These are phyloP conservation scores for Yamadazyma atmosphaerica DNA, from an alignment of 1,139 yeast genomes.

Conservation along the genomic window DNA sequence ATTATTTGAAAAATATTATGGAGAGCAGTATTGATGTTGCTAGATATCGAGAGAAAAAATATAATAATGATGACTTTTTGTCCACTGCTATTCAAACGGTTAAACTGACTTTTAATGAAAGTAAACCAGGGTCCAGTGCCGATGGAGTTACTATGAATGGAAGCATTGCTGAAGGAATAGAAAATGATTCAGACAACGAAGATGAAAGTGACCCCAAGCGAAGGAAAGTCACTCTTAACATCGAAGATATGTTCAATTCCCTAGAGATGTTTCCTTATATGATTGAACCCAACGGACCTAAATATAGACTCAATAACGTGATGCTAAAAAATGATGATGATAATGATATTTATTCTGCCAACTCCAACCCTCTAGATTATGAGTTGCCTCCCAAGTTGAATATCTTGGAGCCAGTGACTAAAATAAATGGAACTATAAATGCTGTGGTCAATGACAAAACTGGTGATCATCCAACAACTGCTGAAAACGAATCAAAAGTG, in stretches of 20 bases:
- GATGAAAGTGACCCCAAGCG: constrained; percentile 20
- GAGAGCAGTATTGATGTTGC: constrained; percentile 77
- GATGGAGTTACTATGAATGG: constrained; percentile 5
- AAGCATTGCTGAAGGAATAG: neutral
- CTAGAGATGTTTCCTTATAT: constrained; percentile 65
- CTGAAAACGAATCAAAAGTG: neutral
- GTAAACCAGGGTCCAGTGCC: neutral
- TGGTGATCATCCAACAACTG: neutral
- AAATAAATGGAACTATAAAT: constrained; percentile 5
- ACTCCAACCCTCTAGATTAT: constrained; percentile 28
- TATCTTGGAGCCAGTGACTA: constrained; percentile 4
- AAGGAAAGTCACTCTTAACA: constrained; percentile 48
- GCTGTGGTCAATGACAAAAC: constrained; percentile 4
- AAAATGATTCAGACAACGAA: constrained; percentile 18
- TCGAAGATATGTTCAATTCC: constrained; percentile 67
- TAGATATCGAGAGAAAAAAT: constrained; percentile 56
- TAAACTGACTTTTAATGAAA: constrained; percentile 15
- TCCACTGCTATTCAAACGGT: constrained; percentile 22
- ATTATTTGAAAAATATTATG: constrained; percentile 70
- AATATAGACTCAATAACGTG: constrained; percentile 50
- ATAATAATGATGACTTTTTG: constrained; percentile 45
- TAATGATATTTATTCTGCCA: constrained; percentile 22
- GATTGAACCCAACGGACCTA: constrained; percentile 67
- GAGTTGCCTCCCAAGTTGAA: constrained; percentile 39
- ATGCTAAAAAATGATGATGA: constrained; percentile 60